phyloP scores from a whole-genome alignment of 2,329 filamentous ascomycete genomes.

The Penicillium sp. region DNA sequence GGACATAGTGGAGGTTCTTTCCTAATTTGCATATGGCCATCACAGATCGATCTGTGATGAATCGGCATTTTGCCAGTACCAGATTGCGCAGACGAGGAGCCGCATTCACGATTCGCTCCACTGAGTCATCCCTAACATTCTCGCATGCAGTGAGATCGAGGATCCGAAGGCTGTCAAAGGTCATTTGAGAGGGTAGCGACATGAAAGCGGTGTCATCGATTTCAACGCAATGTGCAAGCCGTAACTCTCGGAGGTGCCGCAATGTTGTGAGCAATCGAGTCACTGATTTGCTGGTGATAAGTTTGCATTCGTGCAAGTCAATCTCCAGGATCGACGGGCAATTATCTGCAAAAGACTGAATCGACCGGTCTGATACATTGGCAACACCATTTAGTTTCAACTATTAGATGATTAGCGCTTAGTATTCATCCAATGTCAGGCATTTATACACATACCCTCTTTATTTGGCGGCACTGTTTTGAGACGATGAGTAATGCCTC shows the following conservation, averaged over 20 bases:
- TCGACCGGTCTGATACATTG: constrained; percentile 78
- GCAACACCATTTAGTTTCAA: constrained; percentile 91
- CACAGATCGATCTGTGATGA: constrained; percentile 87
- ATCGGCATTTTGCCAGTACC: constrained; percentile 88
- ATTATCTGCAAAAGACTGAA: constrained; percentile 80
- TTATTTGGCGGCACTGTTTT: constrained; percentile 78
- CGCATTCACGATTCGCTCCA: constrained; percentile 81
- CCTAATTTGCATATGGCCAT: constrained; percentile 82
- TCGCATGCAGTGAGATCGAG: constrained; percentile 88
- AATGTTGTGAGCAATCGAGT: constrained; percentile 76
- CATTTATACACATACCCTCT: constrained; percentile 62
- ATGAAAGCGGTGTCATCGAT: constrained; percentile 89
- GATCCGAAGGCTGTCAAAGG: constrained; percentile 86
- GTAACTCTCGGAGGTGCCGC: constrained; percentile 81
- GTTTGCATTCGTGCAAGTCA: constrained; percentile 81
- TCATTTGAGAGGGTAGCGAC: constrained; percentile 60
- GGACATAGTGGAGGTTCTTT: constrained; percentile 95
- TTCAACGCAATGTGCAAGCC: constrained; percentile 78
- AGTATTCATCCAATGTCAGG: neutral
- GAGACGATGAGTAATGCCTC: constrained; percentile 80
- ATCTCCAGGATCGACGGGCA: constrained; percentile 95
- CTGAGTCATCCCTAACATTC: constrained; percentile 78
- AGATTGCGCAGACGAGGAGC: constrained; percentile 89
- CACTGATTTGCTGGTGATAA: constrained; percentile 79
- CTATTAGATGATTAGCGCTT: constrained; percentile 44